A percentile compares a stretch with the other conserved stretches of the same genome.
Conservation (phyloP, 2,329 filamentous ascomycete species). For the Anthostomella pinea region DNA sequence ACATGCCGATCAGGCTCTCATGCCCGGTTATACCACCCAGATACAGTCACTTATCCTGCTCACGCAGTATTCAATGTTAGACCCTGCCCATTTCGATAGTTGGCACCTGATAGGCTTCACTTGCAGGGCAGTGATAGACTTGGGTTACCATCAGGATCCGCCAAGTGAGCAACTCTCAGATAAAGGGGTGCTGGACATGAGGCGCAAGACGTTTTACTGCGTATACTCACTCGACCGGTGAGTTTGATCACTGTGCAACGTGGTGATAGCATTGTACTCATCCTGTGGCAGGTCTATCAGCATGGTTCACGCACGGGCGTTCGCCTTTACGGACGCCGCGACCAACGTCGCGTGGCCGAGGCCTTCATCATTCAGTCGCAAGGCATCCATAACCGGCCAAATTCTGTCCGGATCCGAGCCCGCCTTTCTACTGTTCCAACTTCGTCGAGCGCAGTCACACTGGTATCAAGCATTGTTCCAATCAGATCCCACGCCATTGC, state of each 20-base stretch:
- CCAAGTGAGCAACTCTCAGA: conserved; percentile 66
- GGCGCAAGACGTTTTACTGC: conserved; percentile 84
- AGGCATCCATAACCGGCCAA: conserved; percentile 40
- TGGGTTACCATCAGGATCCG: conserved; percentile 91
- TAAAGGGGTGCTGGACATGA: conserved; percentile 68
- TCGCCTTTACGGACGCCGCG: conserved; percentile 91
- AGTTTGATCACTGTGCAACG: conserved; percentile 19
- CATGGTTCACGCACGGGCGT: conserved; percentile 80
- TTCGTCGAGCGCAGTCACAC: conserved; percentile 80
- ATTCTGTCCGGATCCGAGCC: conserved; percentile 59
- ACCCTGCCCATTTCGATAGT: conserved; percentile 86
- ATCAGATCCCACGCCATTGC: conserved; percentile 65
- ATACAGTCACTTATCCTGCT: conserved; percentile 85
- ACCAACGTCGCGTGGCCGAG: conserved; percentile 76
- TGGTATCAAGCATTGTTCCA: conserved; percentile 92
- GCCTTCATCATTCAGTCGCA: conserved; percentile 40
- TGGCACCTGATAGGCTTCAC: conserved; percentile 94
- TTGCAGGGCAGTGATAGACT: conserved; percentile 79
- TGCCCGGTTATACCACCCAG: conserved; percentile 78
- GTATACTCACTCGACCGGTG: conserved; percentile 87
- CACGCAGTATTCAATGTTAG: conserved; percentile 84
- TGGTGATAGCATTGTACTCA: conserved; percentile 1
- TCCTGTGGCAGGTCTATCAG: conserved; percentile 57
- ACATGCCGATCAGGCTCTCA: conserved; percentile 77
- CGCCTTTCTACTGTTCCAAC: conserved; percentile 74